These are phyloP conservation scores for Chytriomyces sp. DNA, from an alignment of 192 early-diverging fungal genomes.

Conservation along the genomic window DNA sequence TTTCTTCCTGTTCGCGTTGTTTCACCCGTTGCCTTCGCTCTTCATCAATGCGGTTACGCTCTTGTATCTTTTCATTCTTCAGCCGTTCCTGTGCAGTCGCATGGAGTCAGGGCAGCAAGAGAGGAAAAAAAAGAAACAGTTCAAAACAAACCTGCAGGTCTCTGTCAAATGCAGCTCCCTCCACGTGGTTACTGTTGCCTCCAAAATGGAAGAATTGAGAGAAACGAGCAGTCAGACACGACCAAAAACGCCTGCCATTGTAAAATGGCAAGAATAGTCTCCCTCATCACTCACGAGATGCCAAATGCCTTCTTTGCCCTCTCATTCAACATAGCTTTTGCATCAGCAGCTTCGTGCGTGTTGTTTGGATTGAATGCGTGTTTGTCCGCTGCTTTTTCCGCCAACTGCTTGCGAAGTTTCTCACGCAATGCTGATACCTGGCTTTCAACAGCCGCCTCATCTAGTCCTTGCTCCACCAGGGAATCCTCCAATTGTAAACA, in stretches of 20 bases:
- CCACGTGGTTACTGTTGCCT: constrained; percentile 52
- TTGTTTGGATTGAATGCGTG: constrained; percentile 64
- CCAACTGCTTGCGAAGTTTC: constrained; percentile 62
- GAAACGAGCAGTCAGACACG: too few species aligned
- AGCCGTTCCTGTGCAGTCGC: constrained; percentile 34
- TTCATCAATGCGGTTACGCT: constrained; percentile 32
- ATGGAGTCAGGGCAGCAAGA: neutral
- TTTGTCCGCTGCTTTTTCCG: constrained; percentile 28
- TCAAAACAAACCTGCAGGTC: constrained; percentile 63
- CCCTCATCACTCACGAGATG: constrained; percentile 44
- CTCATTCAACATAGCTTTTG: constrained; percentile 72
- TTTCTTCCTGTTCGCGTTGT: constrained; percentile 38
- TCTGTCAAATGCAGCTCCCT: constrained; percentile 79
- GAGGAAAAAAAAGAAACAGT: neutral
- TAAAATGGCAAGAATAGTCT: too few species aligned
- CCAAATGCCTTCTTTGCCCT: constrained; percentile 70
- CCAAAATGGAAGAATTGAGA: too few species aligned
- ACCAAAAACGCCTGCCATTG: too few species aligned
- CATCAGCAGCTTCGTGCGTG: constrained; percentile 72
- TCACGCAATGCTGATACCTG: constrained; percentile 66
- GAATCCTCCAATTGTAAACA: constrained; percentile 80
- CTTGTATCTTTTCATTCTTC: constrained; percentile 45
- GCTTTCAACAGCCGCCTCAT: constrained; percentile 70
- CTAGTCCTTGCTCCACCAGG: constrained; percentile 74
- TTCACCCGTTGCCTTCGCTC: constrained; percentile 37